These are phyloP conservation scores for Bocquillonia castaneifolia DNA, from an alignment of 441 rosid species.

Conservation along the genomic window DNA sequence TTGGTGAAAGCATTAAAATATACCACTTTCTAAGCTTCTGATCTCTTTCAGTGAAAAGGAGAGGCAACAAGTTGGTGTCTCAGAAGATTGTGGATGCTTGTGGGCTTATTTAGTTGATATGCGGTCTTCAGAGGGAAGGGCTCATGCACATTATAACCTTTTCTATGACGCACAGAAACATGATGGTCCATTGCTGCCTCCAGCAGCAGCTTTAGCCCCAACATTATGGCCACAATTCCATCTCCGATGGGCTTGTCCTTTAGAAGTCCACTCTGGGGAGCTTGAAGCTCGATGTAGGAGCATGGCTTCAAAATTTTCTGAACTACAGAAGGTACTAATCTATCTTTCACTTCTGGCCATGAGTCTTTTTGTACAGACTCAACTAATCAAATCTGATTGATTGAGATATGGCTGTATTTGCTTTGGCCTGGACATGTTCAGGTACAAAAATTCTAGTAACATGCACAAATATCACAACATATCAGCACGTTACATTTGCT, in stretches of 20 bases:
- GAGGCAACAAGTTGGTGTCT: slow-evolving; percentile 58
- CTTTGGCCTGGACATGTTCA: not conserved
- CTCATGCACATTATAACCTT: slow-evolving; percentile 74
- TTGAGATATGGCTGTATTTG: not conserved
- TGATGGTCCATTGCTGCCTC: slow-evolving; percentile 60
- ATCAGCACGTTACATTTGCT: not conserved
- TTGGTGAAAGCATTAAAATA: not conserved
- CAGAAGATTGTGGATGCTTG: slow-evolving; percentile 77
- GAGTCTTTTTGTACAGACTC: too few species aligned
- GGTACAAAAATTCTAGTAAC: not conserved
- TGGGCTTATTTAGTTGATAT: slow-evolving; percentile 82
- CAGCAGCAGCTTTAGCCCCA: slow-evolving; percentile 98
- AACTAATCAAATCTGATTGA: not conserved
- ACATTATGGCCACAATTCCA: slow-evolving; percentile 97
- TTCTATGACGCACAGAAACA: slow-evolving; percentile 66
- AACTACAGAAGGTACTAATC: slow-evolving; percentile 61
- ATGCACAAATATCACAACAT: not conserved
- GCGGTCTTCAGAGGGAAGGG: slow-evolving; percentile 52
- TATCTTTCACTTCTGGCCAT: not conserved
- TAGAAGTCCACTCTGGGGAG: slow-evolving; percentile 78
- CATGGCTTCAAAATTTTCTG: slow-evolving; percentile 59
- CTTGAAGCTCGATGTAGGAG: slow-evolving; percentile 68
- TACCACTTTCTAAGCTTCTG: slow-evolving; percentile 1
- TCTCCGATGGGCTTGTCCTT: slow-evolving; percentile 95
- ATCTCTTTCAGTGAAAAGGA: slow-evolving; percentile 76